A percentile compares a stretch with the other conserved stretches of the same genome.
phyloP scores from a whole-genome alignment of 768 basidiomycete species.

The Guyanaporus albipodus region DNA sequence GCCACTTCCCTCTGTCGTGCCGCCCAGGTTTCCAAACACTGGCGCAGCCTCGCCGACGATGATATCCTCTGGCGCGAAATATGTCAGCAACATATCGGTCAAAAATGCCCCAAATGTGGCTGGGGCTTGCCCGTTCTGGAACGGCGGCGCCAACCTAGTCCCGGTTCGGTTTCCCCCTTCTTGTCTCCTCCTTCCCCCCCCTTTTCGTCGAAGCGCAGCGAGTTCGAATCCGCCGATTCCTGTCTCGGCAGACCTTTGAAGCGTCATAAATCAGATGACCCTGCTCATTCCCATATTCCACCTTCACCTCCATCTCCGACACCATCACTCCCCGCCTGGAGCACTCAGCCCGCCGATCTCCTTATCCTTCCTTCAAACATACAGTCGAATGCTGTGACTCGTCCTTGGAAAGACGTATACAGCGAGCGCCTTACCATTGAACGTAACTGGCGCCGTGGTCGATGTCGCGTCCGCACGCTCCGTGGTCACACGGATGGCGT shows the following conservation, averaged over 20 bases:
- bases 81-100: slow-evolving; percentile 97
- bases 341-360: slow-evolving; percentile 7
- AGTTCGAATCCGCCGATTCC: slow-evolving; percentile 31
- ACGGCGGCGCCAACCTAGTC: slow-evolving; percentile 51
- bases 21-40: slow-evolving; percentile 81
- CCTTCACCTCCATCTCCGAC: slow-evolving; percentile 9
- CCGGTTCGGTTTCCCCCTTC: slow-evolving; percentile 38
- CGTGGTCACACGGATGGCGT: slow-evolving; percentile 94
- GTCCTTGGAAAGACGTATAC: slow-evolving; percentile 99
- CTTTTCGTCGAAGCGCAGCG: slow-evolving; percentile 39
- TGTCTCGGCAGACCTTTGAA: slow-evolving; percentile 41
- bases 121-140: slow-evolving; percentile 95
- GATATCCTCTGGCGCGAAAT: slow-evolving; percentile 94
- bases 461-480: slow-evolving; percentile 78
- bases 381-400: slow-evolving; percentile 45
- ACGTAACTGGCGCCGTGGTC: slow-evolving; percentile 94
- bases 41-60: slow-evolving; percentile 91
- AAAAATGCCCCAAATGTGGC: slow-evolving; percentile 94
- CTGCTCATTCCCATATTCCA: slow-evolving; percentile 1
- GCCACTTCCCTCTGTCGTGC: slow-evolving; percentile 91
- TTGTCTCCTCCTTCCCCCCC: slow-evolving; percentile 24
- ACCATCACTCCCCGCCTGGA: slow-evolving; percentile 5
- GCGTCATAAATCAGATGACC: slow-evolving; percentile 38
- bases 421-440: slow-evolving; percentile 95
- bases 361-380: slow-evolving; percentile 34